phyloP scores from a whole-genome alignment of 2,329 filamentous ascomycete genomes.

The Rhexocercosporidium sp. region DNA sequence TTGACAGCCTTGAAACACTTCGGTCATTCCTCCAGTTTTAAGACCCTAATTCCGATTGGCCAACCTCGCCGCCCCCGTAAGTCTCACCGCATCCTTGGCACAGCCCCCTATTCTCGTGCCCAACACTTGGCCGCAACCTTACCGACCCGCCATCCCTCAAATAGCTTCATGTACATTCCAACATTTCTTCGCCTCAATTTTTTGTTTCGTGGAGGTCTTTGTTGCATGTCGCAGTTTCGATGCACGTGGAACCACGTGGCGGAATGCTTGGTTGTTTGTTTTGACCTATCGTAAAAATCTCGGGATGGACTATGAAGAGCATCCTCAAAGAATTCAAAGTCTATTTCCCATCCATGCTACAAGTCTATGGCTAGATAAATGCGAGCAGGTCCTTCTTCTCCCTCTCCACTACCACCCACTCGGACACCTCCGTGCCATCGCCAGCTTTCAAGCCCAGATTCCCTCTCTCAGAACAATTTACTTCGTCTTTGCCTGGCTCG shows the following conservation, averaged over 20 bases:
- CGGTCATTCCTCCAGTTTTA: no score
- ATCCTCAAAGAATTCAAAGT: no score
- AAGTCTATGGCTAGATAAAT: slow-evolving; percentile 24
- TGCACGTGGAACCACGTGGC: slow-evolving; percentile 11
- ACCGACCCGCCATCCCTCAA: background rate
- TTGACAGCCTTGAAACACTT: no score
- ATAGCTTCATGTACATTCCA: slow-evolving; percentile 7
- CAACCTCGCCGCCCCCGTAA: background rate
- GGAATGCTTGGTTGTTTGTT: background rate
- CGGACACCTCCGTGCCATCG: background rate
- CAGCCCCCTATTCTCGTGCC: background rate
- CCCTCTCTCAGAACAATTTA: background rate
- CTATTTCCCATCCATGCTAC: no score
- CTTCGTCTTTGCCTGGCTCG: slow-evolving; percentile 38
- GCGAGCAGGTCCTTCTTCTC: slow-evolving; percentile 27
- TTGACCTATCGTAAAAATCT: background rate
- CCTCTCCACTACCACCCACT: slow-evolving; percentile 28
- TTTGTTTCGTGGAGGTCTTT: background rate
- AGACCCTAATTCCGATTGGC: background rate
- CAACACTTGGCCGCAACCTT: slow-evolving; percentile 6
- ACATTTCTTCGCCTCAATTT: background rate
- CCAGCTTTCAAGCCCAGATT: background rate
- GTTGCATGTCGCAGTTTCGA: slow-evolving; percentile 12
- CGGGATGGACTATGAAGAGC: background rate
- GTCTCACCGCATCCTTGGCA: slow-evolving; percentile 2